Conservation (phyloP, 140 eudicot species). For the Oenanthe javanica region DNA sequence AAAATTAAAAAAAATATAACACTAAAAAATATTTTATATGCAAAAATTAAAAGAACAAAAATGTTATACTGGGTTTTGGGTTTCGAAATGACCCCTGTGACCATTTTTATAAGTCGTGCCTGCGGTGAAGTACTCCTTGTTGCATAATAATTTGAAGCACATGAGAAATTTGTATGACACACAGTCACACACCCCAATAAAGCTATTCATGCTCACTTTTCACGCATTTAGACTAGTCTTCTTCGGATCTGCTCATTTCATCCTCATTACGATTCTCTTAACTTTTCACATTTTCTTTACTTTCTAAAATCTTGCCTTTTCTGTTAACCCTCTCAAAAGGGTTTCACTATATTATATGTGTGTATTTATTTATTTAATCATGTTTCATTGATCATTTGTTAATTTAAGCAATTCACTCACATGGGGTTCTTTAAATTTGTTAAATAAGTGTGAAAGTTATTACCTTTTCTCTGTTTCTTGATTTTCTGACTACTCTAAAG, state of each 20-base stretch:
- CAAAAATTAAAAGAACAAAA: too few species aligned
- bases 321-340: constrained; percentile 4
- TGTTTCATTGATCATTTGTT: neutral
- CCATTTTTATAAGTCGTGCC: too few species aligned
- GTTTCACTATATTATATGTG: neutral
- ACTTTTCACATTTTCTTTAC: neutral
- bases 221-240: constrained; percentile 5
- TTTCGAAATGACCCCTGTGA: too few species aligned
- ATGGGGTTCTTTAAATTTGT: neutral
- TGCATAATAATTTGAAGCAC: too few species aligned
- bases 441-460: neutral
- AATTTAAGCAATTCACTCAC: neutral
- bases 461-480: neutral
- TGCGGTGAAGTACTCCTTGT: too few species aligned
- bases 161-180: too few species aligned
- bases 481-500: constrained; percentile 3
- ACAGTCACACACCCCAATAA: neutral
- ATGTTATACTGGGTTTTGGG: too few species aligned
- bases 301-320: neutral
- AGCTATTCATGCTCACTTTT: neutral
- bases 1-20: too few species aligned
- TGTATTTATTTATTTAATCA: neutral
- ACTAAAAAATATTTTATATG: too few species aligned
- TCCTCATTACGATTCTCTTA: neutral
- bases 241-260: constrained; percentile 8